phyloP scores from a whole-genome alignment of 2,329 filamentous ascomycete genomes.

The Sporothrix pseudoabietina region DNA sequence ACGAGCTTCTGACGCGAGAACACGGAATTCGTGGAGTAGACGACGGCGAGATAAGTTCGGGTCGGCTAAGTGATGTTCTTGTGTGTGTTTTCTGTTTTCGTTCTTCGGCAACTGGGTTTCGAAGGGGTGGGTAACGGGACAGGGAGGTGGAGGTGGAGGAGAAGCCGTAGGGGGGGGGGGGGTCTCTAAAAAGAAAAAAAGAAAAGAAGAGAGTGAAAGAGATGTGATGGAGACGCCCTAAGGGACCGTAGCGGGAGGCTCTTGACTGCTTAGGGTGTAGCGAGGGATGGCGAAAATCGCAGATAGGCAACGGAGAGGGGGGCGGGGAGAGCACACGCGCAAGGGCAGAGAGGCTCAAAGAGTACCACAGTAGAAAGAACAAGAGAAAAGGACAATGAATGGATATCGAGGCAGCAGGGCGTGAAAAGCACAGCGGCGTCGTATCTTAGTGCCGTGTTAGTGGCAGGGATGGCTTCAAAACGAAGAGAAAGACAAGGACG shows the following conservation, averaged over 20 bases:
- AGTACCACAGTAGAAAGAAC: not conserved
- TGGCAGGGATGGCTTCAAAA: constrained; percentile 16
- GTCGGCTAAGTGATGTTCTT: constrained; percentile 25
- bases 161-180: not conserved
- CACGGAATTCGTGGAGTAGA: constrained; percentile 6
- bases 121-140: constrained; percentile 22
- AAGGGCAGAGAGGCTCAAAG: constrained; percentile 11
- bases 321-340: constrained; percentile 12
- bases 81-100: constrained; percentile 27
- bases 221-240: constrained; percentile 8
- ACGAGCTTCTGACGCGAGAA: not conserved
- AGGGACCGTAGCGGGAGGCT: constrained; percentile 20
- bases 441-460: constrained; percentile 21
- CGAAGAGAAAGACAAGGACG: not conserved
- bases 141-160: constrained; percentile 17
- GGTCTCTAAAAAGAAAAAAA: not conserved
- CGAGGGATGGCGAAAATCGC: not conserved
- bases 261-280: constrained; percentile 26
- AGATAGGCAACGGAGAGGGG: not conserved
- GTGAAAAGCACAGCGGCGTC: constrained; percentile 13
- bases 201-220: not conserved
- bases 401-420: not conserved
- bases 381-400: not conserved
- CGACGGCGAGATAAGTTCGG: constrained; percentile 26
- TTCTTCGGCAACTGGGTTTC: constrained; percentile 28